A percentile compares a stretch with the other conserved stretches of the same genome.
Conservation (phyloP, 2,329 filamentous ascomycete species). For the Apiospora rasikravindrae region DNA sequence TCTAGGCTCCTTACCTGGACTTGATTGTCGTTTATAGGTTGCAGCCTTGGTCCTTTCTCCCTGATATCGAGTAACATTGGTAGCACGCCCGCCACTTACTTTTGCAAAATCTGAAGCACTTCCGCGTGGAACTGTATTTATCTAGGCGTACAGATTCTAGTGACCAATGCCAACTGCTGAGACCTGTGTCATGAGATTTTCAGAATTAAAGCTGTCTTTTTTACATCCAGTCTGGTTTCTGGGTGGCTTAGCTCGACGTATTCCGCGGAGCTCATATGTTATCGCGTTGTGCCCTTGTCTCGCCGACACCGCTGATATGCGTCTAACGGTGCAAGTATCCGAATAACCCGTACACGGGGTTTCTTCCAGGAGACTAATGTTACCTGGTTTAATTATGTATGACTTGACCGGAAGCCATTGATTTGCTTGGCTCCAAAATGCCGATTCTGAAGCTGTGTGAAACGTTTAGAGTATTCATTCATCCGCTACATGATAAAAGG, state of each 20-base stretch:
- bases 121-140: not conserved
- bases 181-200: too few species aligned
- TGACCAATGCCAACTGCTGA: too few species aligned
- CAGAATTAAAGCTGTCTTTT: too few species aligned
- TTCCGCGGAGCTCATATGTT: too few species aligned
- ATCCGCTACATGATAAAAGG: not conserved
- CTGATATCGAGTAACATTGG: not conserved
- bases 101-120: not conserved
- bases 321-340: too few species aligned
- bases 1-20: not conserved
- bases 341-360: too few species aligned
- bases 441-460: not conserved
- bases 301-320: too few species aligned
- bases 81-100: not conserved
- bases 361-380: not conserved
- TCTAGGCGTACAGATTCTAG: not conserved
- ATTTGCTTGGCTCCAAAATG: not conserved
- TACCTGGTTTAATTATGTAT: not conserved
- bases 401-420: not conserved
- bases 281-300: too few species aligned
- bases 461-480: too few species aligned
- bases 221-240: not conserved
- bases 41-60: not conserved
- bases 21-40: not conserved
- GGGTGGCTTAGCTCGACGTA: not conserved